Evolutionary conservation across 139 green algal species (phyloP), one percentile per base, ranked within the genome.

Genomic region (Nannochloris sp.): DNA sequence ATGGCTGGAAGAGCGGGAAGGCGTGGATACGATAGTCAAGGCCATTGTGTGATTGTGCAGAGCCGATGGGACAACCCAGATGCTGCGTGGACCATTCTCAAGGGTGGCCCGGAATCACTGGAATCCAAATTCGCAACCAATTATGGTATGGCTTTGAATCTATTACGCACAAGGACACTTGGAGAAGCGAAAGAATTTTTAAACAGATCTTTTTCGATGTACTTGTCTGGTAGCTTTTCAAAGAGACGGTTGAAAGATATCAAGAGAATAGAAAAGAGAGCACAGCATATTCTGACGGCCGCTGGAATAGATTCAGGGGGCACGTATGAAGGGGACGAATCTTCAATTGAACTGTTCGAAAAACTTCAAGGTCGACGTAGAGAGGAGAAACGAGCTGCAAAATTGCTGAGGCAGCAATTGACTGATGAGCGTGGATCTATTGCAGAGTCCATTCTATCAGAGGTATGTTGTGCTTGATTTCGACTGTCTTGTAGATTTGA

Each of bases 111-210:
- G 10, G 89, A 96, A 78, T 69, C 80, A 3, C 74, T 96, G 62
- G 45, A 60, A 25, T 78, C 65, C 6, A 76, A 78, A 49, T 96
- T 96, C 64, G 67, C 53, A 45, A 75, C 81, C 3, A 79, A 71
- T 44, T 96, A 94, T 66, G 76, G 78, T 48, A 84, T 95, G 76
- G 87, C 89, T 64, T 81, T 96, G 59, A 96, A 94, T 78, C 71
- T 96, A 73, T 79, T 95, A 23, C 76, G 69, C 46, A 82, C 73
- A 12, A 86, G 86, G 59, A 80, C 62, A 16, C 66, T 94, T 48
- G 70, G 79, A 30, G 82, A 91, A 66, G 86, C 84, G 3, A 69
- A 69, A 4, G 64, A 74, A 44, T 91, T 91, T 72, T 56, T 91
- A n/a, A 69, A 87, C 30, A 74, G 75, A 48, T 85, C 73, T 56